Evolutionary conservation across 2,329 filamentous ascomycete genomes (phyloP).

Genomic region (Fusarium pseudograminearum): DNA sequence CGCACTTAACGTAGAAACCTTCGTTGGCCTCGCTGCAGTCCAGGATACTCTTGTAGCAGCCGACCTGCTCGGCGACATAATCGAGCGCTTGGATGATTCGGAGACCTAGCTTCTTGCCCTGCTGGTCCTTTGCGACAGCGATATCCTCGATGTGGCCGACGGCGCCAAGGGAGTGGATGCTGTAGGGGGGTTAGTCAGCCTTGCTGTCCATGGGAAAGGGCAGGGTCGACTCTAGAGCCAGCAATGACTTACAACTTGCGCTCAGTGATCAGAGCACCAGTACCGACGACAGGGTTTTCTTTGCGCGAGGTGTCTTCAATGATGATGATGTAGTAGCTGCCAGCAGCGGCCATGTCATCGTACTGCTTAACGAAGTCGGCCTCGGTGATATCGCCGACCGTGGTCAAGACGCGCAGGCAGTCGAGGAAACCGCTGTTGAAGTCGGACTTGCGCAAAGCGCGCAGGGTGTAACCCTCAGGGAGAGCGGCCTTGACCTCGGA

Average conservation of each 20-base stretch:
- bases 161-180: constrained; percentile 82
- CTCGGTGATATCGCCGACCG: constrained; percentile 86
- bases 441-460: constrained; percentile 82
- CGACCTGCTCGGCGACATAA: constrained; percentile 85
- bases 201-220: background rate
- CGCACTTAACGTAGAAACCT: constrained; percentile 98
- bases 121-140: constrained; percentile 92
- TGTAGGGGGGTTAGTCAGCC: constrained; percentile 51
- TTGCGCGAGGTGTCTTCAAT: constrained; percentile 76
- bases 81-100: constrained; percentile 95
- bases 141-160: constrained; percentile 99
- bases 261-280: constrained; percentile 90
- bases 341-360: constrained; percentile 80
- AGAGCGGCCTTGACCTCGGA: constrained; percentile 77
- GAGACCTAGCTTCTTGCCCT: constrained; percentile 95
- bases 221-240: background rate
- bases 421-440: constrained; percentile 88
- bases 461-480: constrained; percentile 84
- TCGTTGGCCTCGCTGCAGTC: constrained; percentile 97
- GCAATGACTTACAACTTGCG: constrained; percentile 80
- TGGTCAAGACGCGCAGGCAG: constrained; percentile 90
- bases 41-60: constrained; percentile 97
- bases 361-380: constrained; percentile 82
- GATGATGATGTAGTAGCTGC: constrained; percentile 87
- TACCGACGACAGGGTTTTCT: constrained; percentile 81